Percentiles rank a stretch among this genome's conserved stretches.
Evolutionary conservation across 2,329 filamentous ascomycete genomes (phyloP).

Genomic region (Aspergillus aculeatus): DNA sequence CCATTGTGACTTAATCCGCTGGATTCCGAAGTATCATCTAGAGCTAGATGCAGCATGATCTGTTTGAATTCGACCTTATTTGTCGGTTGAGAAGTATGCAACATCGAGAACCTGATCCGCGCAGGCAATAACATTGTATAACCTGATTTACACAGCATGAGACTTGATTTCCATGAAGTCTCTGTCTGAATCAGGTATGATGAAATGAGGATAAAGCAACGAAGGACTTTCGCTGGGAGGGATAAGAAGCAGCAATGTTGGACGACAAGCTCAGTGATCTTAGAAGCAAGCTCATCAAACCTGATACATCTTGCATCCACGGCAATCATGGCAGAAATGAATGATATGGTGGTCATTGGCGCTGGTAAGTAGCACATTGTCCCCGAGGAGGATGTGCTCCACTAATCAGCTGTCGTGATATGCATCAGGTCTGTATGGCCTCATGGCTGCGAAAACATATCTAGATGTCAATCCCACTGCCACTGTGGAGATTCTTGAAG

Average conservation of each 20-base stretch:
- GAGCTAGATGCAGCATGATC: background rate
- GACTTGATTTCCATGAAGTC: background rate
- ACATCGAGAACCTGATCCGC: background rate
- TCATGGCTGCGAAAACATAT: slow-evolving; percentile 59
- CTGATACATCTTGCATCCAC: too few relatives aligned
- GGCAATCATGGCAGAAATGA: background rate
- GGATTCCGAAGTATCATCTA: background rate
- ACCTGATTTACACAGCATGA: background rate
- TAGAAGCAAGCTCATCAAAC: background rate
- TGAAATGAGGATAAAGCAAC: background rate
- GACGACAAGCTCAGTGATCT: background rate
- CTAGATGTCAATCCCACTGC: slow-evolving; percentile 55
- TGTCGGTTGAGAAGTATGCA: background rate
- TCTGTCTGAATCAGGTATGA: background rate
- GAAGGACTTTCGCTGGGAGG: background rate
- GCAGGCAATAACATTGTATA: background rate
- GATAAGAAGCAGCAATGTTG: background rate
- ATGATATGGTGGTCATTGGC: background rate
- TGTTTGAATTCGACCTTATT: background rate
- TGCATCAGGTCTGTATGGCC: slow-evolving; percentile 48
- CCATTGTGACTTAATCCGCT: background rate
- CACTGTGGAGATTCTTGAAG: slow-evolving; percentile 57
- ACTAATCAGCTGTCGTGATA: background rate
- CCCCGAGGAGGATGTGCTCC: background rate
- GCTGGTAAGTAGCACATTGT: background rate